Conservation (phyloP, 108 stramenopile species). For the Cafeteria roenbergensis region DNA sequence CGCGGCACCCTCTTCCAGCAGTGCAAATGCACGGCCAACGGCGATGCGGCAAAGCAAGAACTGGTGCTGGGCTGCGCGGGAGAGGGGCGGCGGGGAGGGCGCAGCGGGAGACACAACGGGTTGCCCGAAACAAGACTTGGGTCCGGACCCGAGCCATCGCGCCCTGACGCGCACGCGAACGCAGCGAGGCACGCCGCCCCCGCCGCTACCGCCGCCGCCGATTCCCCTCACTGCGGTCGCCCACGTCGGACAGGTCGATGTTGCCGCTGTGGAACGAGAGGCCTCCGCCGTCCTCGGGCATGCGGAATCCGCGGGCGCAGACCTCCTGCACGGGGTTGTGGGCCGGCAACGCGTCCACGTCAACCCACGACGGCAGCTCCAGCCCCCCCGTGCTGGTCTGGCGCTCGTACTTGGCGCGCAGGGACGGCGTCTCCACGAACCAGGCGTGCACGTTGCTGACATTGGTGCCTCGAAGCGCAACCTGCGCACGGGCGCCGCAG, state of each 20-base stretch:
- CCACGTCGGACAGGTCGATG: conserved; percentile 9
- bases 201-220: no score
- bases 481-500: no score
- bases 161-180: no score
- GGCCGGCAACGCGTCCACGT: conserved; percentile 2
- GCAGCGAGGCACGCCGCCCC: no score
- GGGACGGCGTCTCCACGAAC: conserved; percentile 17
- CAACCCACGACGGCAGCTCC: conserved; percentile 13
- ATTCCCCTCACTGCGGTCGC: no score
- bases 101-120: no score
- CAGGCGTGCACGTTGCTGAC: conserved; percentile 20
- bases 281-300: conserved; percentile 17
- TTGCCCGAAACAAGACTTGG: no score
- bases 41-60: conserved; percentile 21
- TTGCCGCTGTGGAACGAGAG: conserved; percentile 16
- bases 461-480: not conserved
- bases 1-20: conserved; percentile 3
- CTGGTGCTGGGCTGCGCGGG: conserved; percentile 8
- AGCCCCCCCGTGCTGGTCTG: conserved; percentile 11
- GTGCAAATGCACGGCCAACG: conserved; percentile 21
- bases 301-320: conserved; percentile 15
- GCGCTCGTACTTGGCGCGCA: conserved; percentile 16
- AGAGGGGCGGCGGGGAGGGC: no score
- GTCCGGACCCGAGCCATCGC: no score
- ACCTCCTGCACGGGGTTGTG: conserved; percentile 17